Conservation (phyloP, 495 filamentous ascomycete species). For the Pyrenopolyporus hunteri region DNA sequence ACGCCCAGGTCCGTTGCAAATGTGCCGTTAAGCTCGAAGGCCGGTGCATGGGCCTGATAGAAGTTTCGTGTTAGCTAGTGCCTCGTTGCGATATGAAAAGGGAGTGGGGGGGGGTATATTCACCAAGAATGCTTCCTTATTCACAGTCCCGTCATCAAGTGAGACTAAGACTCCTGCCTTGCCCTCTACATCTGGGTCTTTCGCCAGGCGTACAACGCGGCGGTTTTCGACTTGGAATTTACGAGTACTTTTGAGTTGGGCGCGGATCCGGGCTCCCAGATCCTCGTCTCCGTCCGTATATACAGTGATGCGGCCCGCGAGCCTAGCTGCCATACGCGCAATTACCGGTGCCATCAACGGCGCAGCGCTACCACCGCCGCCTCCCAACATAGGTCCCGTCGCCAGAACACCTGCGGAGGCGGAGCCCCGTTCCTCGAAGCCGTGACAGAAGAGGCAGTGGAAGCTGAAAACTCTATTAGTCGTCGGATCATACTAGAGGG, state of each 20-base stretch:
- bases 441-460: conserved; percentile 45
- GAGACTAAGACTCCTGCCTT: conserved; percentile 32
- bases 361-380: background rate
- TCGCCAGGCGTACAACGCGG: conserved; percentile 21
- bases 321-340: conserved; percentile 29
- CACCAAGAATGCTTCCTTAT: conserved; percentile 37
- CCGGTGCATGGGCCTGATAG: conserved; percentile 32
- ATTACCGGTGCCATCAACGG: conserved; percentile 28
- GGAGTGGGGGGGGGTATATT: background rate
- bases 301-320: conserved; percentile 28
- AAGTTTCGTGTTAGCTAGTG: background rate
- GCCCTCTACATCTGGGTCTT: conserved; percentile 27
- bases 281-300: conserved; percentile 38
- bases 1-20: conserved; percentile 34
- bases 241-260: conserved; percentile 10
- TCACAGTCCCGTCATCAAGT: conserved; percentile 33
- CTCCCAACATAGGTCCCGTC: conserved; percentile 20
- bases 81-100: background rate
- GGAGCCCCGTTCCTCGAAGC: conserved; percentile 40
- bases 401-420: conserved; percentile 39
- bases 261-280: conserved; percentile 19
- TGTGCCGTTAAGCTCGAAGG: conserved; percentile 28
- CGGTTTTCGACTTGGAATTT: conserved; percentile 36
- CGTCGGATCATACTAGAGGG: background rate
- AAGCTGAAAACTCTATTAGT: conserved; percentile 20